Conservation (phyloP, 139 green algal genomes). For the Zygnema cylindricum region DNA sequence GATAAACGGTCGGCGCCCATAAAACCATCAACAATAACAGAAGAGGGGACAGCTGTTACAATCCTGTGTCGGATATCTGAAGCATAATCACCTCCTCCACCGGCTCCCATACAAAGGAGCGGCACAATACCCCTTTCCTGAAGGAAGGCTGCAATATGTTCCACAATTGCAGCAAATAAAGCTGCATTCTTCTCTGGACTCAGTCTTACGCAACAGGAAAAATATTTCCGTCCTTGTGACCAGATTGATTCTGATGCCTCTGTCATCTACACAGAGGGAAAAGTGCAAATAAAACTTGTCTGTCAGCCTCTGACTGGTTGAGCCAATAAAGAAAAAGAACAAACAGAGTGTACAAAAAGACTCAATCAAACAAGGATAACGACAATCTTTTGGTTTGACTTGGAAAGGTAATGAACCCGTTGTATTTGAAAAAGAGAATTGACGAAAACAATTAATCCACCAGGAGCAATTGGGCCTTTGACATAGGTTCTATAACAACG, state of each 20-base stretch:
- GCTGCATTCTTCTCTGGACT: constrained; percentile 83
- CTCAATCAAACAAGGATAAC: too few species aligned
- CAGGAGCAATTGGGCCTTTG: too few species aligned
- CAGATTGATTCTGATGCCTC: background rate
- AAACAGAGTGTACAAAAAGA: too few species aligned
- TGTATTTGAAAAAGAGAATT: too few species aligned
- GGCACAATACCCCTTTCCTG: constrained; percentile 60
- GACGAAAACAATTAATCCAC: too few species aligned
- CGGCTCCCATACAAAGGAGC: constrained; percentile 66
- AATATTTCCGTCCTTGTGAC: constrained; percentile 46
- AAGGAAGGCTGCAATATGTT: constrained; percentile 64
- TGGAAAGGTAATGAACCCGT: too few species aligned
- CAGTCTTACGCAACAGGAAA: constrained; percentile 79
- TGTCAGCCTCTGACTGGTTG: too few species aligned
- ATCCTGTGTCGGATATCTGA: constrained; percentile 68
- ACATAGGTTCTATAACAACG: too few species aligned
- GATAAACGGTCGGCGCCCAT: constrained; percentile 66
- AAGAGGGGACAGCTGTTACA: constrained; percentile 43
- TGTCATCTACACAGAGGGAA: too few species aligned
- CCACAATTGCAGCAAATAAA: constrained; percentile 74
- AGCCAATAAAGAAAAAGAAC: too few species aligned
- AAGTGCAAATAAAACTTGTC: too few species aligned
- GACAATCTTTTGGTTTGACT: constrained; percentile 25
- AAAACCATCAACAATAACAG: constrained; percentile 15
- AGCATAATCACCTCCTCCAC: constrained; percentile 66